Conservation (phyloP, 73 alveolate species). For the Tetrahymena elliotti region DNA sequence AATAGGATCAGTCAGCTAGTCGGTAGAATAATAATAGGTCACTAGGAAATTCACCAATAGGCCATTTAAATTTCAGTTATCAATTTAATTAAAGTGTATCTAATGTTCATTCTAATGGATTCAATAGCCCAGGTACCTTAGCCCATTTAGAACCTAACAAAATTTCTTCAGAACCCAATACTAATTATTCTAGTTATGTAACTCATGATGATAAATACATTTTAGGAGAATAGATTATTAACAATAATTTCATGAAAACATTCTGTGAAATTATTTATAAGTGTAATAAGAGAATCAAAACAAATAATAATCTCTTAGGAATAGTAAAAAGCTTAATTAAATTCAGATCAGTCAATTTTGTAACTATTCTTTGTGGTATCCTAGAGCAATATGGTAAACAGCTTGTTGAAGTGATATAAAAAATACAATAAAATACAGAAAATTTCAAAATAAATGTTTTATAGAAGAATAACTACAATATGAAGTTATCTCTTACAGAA, state of each 20-base stretch:
- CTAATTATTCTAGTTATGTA: not conserved
- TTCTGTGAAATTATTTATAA: not conserved
- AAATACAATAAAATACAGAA: not conserved
- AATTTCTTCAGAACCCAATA: not conserved
- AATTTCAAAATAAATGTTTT: not conserved
- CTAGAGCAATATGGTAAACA: not conserved
- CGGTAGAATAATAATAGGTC: not conserved
- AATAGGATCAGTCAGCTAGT: not conserved
- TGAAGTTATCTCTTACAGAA: not conserved
- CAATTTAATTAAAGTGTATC: not conserved
- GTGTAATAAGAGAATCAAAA: not conserved
- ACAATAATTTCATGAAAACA: not conserved
- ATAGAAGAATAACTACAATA: not conserved
- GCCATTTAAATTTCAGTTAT: not conserved
- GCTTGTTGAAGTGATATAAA: not conserved
- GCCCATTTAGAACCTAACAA: not conserved
- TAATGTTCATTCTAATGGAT: not conserved
- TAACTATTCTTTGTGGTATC: not conserved
- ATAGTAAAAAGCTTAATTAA: not conserved
- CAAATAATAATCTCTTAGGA: not conserved
- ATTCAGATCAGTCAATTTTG: not conserved
- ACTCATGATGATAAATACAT: not conserved
- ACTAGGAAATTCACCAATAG: not conserved
- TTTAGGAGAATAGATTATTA: not conserved
- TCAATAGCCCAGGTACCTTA: not conserved